phyloP scores from a whole-genome alignment of 2,329 filamentous ascomycete species.

The Cercospora sojina region DNA sequence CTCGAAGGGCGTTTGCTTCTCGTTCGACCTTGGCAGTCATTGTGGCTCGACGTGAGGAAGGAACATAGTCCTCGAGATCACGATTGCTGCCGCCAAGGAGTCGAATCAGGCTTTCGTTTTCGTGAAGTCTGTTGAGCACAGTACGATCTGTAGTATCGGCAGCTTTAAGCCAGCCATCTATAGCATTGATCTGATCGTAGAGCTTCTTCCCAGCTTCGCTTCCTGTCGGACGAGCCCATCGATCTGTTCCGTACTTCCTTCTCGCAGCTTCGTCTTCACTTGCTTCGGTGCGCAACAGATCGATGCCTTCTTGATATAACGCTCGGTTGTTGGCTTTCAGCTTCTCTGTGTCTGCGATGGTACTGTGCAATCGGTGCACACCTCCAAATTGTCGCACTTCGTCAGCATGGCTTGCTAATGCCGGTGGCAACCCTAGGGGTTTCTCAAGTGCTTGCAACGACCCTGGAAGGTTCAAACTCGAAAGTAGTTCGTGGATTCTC shows the following conservation, averaged over 20 bases:
- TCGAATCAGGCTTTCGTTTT: slow-evolving; percentile 70
- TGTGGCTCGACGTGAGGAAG: slow-evolving; percentile 74
- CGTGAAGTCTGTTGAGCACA: slow-evolving; percentile 75
- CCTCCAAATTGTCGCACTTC: slow-evolving; percentile 91
- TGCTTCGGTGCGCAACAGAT: slow-evolving; percentile 73
- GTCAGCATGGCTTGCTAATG: slow-evolving; percentile 83
- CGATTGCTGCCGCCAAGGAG: slow-evolving; percentile 78
- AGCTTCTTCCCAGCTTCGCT: slow-evolving; percentile 69
- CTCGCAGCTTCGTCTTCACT: slow-evolving; percentile 78
- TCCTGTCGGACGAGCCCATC: slow-evolving; percentile 73
- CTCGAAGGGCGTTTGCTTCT: slow-evolving; percentile 73
- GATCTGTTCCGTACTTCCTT: slow-evolving; percentile 78
- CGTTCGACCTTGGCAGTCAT: slow-evolving; percentile 79
- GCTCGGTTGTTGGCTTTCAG: slow-evolving; percentile 76
- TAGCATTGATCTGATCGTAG: slow-evolving; percentile 72
- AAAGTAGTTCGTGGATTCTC: slow-evolving; percentile 73
- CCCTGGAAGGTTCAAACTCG: slow-evolving; percentile 83
- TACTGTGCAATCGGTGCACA: slow-evolving; percentile 70
- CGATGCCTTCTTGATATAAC: slow-evolving; percentile 79
- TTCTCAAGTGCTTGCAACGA: slow-evolving; percentile 94
- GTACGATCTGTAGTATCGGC: slow-evolving; percentile 65
- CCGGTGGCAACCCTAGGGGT: slow-evolving; percentile 83
- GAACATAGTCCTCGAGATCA: slow-evolving; percentile 82
- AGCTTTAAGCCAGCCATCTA: slow-evolving; percentile 80
- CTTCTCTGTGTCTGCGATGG: slow-evolving; percentile 86